Evolutionary conservation across 306 rosid genomes (phyloP), one percentile per base, ranked within the genome.

Genomic region (Betula pendula): DNA sequence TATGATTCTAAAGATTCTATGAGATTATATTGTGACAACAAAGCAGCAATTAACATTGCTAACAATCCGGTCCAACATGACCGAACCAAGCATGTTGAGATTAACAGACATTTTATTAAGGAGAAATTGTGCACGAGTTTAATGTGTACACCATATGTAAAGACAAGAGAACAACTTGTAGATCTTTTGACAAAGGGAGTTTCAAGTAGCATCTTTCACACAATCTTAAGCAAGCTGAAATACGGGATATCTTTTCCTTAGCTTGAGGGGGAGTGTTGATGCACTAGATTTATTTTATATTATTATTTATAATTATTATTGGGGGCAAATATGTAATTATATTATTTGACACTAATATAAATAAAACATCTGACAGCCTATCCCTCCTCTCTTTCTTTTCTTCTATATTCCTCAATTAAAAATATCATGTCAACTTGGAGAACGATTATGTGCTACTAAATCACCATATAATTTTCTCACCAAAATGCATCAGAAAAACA

Each of bases 401-500:
- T 13, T 45, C 49, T 13, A 45, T 45, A 45, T 45, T 45, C 49
- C 3, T 16, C 19, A 31, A 17, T 27, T 8, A 55, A 22, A 38
- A 55, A 55, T 22, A 22, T 20, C 14, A 55, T 29, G 44, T 62
- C 42, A 62, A 56, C 63, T 56, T 20, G 63, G 42, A 15, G 42
- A 31, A 62, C 31, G 68, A 13, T 8, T 62, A 62, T 9, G 6
- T 33, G 31, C 20, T 31, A 35, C 31, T 62, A 62, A 19, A 62
- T 62, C 5, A 11, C 31, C 29, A n/a, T 49, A 25, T 35, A 68
- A 72, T 78, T 78, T 38, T 47, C 67, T 53, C 14, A 50, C 74
- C 75, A 78, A 76, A 16, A 67, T 45, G 33, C 70, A 51, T 24
- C 25, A 53, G 52, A 71, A 65, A 58, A 79, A 66, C 19, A 66